phyloP scores from a whole-genome alignment of 2,329 filamentous ascomycete genomes.

The Beauveria brongniartii region DNA sequence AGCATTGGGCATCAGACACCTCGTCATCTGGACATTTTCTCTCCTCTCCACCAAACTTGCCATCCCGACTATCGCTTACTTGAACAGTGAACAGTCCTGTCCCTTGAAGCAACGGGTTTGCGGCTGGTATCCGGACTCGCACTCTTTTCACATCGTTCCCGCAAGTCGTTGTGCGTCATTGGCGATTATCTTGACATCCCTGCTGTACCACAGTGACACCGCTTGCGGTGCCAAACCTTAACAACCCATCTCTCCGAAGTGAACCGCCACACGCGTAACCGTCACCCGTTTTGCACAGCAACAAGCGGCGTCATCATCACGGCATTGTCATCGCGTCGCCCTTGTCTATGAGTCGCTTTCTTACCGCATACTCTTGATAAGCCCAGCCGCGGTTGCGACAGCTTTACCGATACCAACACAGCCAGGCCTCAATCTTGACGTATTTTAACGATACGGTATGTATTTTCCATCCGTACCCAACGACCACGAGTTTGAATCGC shows the following conservation, averaged over 20 bases:
- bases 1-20: slow-evolving; percentile 4
- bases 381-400: not conserved
- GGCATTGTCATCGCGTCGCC: not conserved
- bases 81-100: not conserved
- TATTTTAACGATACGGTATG: not conserved
- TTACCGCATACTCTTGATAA: not conserved
- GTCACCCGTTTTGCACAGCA: slow-evolving; percentile 5
- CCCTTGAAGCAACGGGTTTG: not conserved
- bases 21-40: slow-evolving; percentile 1
- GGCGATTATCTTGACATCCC: slow-evolving; percentile 4
- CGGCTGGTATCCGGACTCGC: not conserved
- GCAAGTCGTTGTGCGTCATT: not conserved
- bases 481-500: not conserved
- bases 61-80: not conserved
- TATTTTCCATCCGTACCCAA: not conserved
- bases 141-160: not conserved
- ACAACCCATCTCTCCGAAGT: not conserved
- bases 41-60: slow-evolving; percentile 4
- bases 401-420: not conserved
- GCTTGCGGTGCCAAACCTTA: slow-evolving; percentile 11
- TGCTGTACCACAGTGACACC: slow-evolving; percentile 8
- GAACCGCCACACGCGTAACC: slow-evolving; percentile 3
- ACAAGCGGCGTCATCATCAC: not conserved
- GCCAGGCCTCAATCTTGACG: not conserved
- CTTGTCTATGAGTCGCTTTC: not conserved